Evolutionary conservation across 768 basidiomycete species (phyloP), one percentile per base, ranked within the genome.

Genomic region (Suillus lakei): DNA sequence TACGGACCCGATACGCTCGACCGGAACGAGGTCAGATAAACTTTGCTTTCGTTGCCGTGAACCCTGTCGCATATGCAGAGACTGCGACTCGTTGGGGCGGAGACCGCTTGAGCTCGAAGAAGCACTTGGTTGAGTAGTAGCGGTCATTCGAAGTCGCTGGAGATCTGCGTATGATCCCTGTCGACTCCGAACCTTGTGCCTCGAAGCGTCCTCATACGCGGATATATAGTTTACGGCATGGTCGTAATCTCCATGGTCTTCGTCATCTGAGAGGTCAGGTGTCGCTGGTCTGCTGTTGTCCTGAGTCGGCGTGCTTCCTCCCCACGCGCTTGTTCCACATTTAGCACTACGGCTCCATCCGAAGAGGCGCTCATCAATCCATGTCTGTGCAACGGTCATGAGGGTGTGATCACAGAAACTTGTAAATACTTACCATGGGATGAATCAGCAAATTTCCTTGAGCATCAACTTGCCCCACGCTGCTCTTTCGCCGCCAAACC

Each of bases 351-450:
- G 84, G 76, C 88, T 89, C 95, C 93, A 97, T 51, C 95, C 96
- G 73, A 97, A 98, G 30, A 98, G 84, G 9, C 93, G 89, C 77
- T 97, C 96, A 75, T 98, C 95, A 18, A 97, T 85, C 95, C 95
- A 97, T 16, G 91, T 89, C 82, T 87, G 72, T 32, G 56, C 48
- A 34, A 23, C 54, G 46, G 38, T 28, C 36, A 64, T 63, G 41
- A 68, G 41, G 38, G 38, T 51, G 48, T 36, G 41, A 41, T 34
- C 61, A 30, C 5, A 54, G n/a, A 50, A 38, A 41, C 55, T 4
- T 30, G 36, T 75, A 74, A 8, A 78, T 67, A 78, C 85, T 80
- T 55, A 83, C 80, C 91, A 97, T 95, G 0, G 95, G 95, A 77
- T 98, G 95, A 16, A 88, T 91, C 39, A 96, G 83, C 34, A 94